A percentile compares a stretch with the other conserved stretches of the same genome.
Conservation (phyloP, 1,139 yeast species). For the Lodderomyces elongisporus region DNA sequence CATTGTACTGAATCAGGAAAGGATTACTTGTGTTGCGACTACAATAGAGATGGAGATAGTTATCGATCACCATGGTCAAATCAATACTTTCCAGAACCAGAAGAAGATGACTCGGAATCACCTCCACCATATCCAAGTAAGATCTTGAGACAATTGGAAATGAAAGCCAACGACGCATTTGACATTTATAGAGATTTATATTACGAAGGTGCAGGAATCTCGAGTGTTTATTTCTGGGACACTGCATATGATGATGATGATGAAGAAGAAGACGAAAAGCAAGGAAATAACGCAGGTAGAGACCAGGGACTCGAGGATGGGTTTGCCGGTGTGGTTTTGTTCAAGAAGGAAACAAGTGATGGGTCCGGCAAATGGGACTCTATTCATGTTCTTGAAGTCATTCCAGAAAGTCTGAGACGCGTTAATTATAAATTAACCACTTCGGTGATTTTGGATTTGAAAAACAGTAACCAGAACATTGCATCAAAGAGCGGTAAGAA, state of each 20-base stretch:
- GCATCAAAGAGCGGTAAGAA: no score
- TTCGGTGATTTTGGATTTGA: conserved; percentile 76
- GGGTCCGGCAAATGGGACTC: conserved; percentile 78
- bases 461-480: conserved; percentile 15
- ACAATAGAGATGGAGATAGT: conserved; percentile 91
- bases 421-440: conserved; percentile 77
- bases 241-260: conserved; percentile 43
- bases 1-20: conserved; percentile 60
- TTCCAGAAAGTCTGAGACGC: conserved; percentile 37
- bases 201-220: conserved; percentile 84
- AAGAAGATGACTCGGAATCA: conserved; percentile 42
- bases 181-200: conserved; percentile 90
- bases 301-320: conserved; percentile 25
- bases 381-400: conserved; percentile 85
- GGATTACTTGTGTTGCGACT: conserved; percentile 81
- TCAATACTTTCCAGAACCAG: conserved; percentile 59
- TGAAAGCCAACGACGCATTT: conserved; percentile 82
- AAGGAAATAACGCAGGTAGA: no score
- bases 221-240: conserved; percentile 93
- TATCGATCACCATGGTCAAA: conserved; percentile 92
- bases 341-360: conserved; percentile 63
- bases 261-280: conserved; percentile 21
- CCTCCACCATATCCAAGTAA: conserved; percentile 72
- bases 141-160: conserved; percentile 66
- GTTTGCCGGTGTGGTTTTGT: conserved; percentile 88